phyloP scores from a whole-genome alignment of 179 eudicot species.

The Corrigiola litoralis region DNA sequence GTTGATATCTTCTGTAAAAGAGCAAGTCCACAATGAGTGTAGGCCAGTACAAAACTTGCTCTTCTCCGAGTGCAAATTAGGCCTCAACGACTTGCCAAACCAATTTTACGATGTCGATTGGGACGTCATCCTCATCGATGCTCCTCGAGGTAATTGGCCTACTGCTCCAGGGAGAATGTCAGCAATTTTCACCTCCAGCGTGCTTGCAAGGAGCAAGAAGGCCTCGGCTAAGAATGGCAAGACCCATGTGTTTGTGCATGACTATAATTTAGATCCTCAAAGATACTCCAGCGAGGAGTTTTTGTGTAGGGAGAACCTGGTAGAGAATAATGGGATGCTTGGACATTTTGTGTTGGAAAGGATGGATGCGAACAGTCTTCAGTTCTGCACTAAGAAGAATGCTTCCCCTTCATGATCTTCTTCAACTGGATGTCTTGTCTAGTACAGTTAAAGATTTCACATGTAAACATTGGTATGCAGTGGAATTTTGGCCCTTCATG shows the following conservation, averaged over 20 bases:
- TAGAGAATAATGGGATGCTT: slow-evolving; percentile 55
- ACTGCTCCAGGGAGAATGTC: slow-evolving; percentile 85
- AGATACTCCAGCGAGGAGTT: slow-evolving; percentile 65
- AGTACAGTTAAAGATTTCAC: neutral
- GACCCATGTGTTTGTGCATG: slow-evolving; percentile 83
- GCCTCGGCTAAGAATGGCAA: slow-evolving; percentile 31
- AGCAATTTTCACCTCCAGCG: slow-evolving; percentile 75
- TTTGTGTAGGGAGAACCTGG: slow-evolving; percentile 80
- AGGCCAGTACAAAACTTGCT: slow-evolving; percentile 85
- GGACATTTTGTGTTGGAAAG: slow-evolving; percentile 79
- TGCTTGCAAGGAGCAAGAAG: slow-evolving; percentile 78
- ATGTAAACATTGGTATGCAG: neutral
- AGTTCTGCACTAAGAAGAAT: slow-evolving; percentile 43
- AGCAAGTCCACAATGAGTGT: slow-evolving; percentile 65
- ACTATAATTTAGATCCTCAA: slow-evolving; percentile 61
- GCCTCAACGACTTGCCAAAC: slow-evolving; percentile 72
- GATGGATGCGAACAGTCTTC: slow-evolving; percentile 45
- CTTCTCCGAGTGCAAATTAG: slow-evolving; percentile 81
- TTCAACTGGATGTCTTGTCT: neutral
- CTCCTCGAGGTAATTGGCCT: slow-evolving; percentile 76
- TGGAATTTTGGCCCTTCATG: too few species aligned
- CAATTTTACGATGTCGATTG: slow-evolving; percentile 78
- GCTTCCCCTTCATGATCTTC: neutral
- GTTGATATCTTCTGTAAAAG: slow-evolving; percentile 44
- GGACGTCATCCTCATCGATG: slow-evolving; percentile 83